Evolutionary conservation across 2,329 filamentous ascomycete genomes (phyloP), one percentile per base, ranked within the genome.

Genomic region (Botryotinia globosa): DNA sequence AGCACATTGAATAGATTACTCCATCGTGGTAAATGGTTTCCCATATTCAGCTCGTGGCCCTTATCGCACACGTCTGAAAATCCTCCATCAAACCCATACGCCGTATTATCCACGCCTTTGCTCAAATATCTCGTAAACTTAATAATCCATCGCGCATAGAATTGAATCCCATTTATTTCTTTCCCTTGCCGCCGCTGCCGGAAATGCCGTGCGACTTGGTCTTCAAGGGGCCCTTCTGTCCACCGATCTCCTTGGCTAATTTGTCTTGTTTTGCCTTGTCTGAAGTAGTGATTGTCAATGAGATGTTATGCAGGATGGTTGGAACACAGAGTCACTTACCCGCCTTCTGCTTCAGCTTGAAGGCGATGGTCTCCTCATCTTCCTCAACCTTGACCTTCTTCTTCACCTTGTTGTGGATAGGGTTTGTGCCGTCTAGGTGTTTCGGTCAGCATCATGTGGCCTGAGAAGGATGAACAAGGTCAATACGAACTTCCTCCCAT

Each of bases 181-280:
- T 74, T 74, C 72, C 37, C 97, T 91, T 98, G 97, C 92, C 97
- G 83, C 94, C 94, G 75, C 92, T 96, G 89, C 97, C 98, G 91
- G 98, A 98, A 86, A 98, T 97, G 75, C 94, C 94, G 84, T 97
- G 93, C 66, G 87, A 83, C 48, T 94, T 94, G 45, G 90, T 91
- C 85, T 94, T 94, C 81, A 98, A 82, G 54, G 95, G 94, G 4
- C 95, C 95, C 85, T 97, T 97, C 29, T 69, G 67, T 29, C 56
- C 67, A 62, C 51, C 29, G 83, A 92, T 92, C 42, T 78, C 79
- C 80, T 92, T 91, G 63, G 92, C 91, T 85, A 93, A 92, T 74
- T 90, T 87, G n/a, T 91, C 90, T 84, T 97, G 82, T 16, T 94
- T 93, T 85, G 97, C 95, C 83, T 90, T 91, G 63, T 69, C 67